Percentiles rank a stretch among this genome's conserved stretches.
Evolutionary conservation across 2,329 filamentous ascomycete genomes (phyloP).

Genomic region (Cytospora piceae): DNA sequence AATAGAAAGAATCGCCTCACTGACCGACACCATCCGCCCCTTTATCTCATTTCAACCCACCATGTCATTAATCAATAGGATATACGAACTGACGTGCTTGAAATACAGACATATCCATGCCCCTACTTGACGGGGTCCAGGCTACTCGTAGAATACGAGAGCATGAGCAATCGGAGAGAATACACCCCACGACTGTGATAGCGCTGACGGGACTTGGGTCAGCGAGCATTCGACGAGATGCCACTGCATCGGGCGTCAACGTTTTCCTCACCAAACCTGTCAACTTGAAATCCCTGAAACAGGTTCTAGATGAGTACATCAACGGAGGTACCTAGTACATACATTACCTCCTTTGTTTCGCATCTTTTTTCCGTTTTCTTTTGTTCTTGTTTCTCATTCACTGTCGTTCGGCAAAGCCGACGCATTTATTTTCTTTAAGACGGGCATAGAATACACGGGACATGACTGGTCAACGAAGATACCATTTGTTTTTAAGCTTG

Average conservation of each 20-base stretch:
- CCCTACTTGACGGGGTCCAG: constrained; percentile 40
- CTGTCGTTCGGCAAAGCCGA: background rate
- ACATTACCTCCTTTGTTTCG: background rate
- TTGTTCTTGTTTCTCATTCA: background rate
- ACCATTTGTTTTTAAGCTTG: background rate
- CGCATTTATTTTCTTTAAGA: background rate
- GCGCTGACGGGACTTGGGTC: constrained; percentile 52
- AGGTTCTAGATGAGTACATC: background rate
- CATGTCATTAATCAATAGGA: background rate
- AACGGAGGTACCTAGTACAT: background rate
- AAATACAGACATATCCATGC: constrained; percentile 38
- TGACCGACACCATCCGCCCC: background rate
- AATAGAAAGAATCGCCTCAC: background rate
- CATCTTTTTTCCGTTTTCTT: background rate
- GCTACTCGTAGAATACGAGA: constrained; percentile 37
- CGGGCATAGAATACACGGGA: background rate
- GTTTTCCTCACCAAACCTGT: constrained; percentile 55
- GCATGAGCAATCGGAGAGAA: constrained; percentile 32
- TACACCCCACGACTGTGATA: constrained; percentile 46
- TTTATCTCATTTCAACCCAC: background rate
- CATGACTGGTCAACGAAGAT: constrained; percentile 3
- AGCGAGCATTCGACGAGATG: constrained; percentile 48
- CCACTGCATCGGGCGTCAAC: constrained; percentile 50
- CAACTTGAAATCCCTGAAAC: constrained; percentile 39
- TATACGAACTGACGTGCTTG: constrained; percentile 1